Base-by-base conservation (phyloP, 1,284 basidiomycete species). In the Filobasidium uniguttulatum region DNA sequence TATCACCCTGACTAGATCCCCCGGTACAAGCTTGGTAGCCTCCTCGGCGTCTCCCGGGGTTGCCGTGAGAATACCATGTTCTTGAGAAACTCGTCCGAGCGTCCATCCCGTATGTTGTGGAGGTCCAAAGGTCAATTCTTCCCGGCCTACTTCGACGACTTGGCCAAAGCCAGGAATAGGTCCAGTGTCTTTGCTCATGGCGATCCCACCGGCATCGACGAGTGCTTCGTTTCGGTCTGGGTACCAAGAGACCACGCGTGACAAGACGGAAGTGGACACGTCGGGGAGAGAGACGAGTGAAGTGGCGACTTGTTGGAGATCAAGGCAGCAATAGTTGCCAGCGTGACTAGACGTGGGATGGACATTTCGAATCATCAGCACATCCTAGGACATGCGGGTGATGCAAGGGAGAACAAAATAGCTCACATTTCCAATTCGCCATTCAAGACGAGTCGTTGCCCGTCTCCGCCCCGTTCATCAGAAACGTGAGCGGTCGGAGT, bases 401-500 rank as follows among this genome's bases (percentile, higher is more conserved):
- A n/a, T n/a, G n/a, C n/a, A n/a, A n/a, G n/a, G n/a, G n/a, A n/a
- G n/a, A n/a, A n/a, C n/a, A n/a, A n/a, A n/a, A n/a, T n/a, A 45
- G 85, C 85, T 65, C 87, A 85, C 29, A 85, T 62, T 63, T 85
- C 84, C 15, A 85, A 71, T 25, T 65, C 67, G 8, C 33, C 38
- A 1, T 37, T 34, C 9, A 26, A 25, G 3, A 47, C 43, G 5
- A 41, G 30, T 61, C 60, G 35, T 15, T 22, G 6, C 5, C 30
- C 44, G 26, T 26, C 28, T 25, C 44, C 43, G 10, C 28, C 20
- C 29, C 40, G 36, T 2, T 41, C 25, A 17, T 36, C 20, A 5
- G 81, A 82, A 9, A 79, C 79, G 62, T 86, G 82, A 0, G 85
- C 85, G 2, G 86, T 82, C 1, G 86, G 86, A 2, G 86, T 89